Base-by-base conservation (phyloP, 2,329 filamentous ascomycete species). In the Fusarium vanettenii region DNA sequence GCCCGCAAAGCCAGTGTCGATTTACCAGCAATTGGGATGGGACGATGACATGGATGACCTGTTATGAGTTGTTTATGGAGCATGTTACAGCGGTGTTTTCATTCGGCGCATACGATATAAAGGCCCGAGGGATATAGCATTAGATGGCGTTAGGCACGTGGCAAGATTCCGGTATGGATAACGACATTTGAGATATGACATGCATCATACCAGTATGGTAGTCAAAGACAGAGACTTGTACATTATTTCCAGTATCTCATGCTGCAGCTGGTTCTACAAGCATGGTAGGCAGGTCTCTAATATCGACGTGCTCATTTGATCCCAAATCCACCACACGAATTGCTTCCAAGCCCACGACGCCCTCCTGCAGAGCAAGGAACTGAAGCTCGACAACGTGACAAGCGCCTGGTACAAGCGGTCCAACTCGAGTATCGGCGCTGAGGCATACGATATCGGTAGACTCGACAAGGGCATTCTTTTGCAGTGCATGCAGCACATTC, bases 231-330 rank as follows among this genome's bases (percentile, higher is more conserved):
- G 62, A 50, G 29, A 31, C 22, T 59, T 57, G 31, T 50, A 43
- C 16, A 37, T 66, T 35, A 50, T 64, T 22, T 43, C 37, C 25
- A 61, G 14, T 45, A 52, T 60, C 39, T 79, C 39, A 80, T 69
- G 77, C 77, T 22, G 74, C 78, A 20, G 75, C 75, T 25, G 81
- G 80, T 68, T 86, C 83, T 18, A 92, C 87, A 63, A 94, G 83
- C 76, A 95, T 90, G 52, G 89, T 91, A 0, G 94, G 94, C 73
- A 97, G 80, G 71, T 96, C 92, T 70, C 90, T 88, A 64, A 95
- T 91, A 81, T 96, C 93, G 5, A 94, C 92, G 79, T 93, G 92
- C 83, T 95, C 93, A 78, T 94, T 92, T 37, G 90, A 93, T 25
- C 86, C 89, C 69, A 96, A 80, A 81, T 97, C 94, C 5, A 95